Percentiles rank a stretch among this genome's conserved stretches.
Conservation (phyloP, 2,329 filamentous ascomycete genomes). For the Fusarium luffae region DNA sequence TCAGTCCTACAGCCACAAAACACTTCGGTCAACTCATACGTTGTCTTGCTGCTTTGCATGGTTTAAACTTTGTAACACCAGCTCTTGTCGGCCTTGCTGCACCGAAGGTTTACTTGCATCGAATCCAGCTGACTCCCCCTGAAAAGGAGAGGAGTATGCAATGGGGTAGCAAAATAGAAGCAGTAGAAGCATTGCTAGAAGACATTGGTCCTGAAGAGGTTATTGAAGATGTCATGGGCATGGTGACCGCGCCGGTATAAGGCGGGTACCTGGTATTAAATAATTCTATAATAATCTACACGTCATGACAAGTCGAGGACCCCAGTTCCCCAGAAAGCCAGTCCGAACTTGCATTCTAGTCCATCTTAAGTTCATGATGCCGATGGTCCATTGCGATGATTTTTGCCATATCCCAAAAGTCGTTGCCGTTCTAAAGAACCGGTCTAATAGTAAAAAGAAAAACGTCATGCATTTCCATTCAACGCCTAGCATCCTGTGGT, state of each 20-base stretch:
- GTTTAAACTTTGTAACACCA: slow-evolving; percentile 83
- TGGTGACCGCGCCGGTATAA: slow-evolving; percentile 64
- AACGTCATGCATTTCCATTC: slow-evolving; percentile 36
- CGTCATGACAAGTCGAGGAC: slow-evolving; percentile 36
- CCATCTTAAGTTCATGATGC: slow-evolving; percentile 35
- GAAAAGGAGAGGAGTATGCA: slow-evolving; percentile 87
- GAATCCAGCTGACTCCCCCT: slow-evolving; percentile 75
- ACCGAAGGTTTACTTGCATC: slow-evolving; percentile 88
- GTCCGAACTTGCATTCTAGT: slow-evolving; percentile 26
- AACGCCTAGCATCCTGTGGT: slow-evolving; percentile 40
- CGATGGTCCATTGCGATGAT: slow-evolving; percentile 22
- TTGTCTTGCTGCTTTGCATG: slow-evolving; percentile 84
- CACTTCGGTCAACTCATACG: slow-evolving; percentile 77
- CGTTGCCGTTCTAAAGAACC: slow-evolving; percentile 35
- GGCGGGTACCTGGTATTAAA: slow-evolving; percentile 41
- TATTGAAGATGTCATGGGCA: slow-evolving; percentile 70
- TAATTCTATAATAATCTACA: slow-evolving; percentile 46
- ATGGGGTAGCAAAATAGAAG: slow-evolving; percentile 84
- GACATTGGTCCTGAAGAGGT: slow-evolving; percentile 70
- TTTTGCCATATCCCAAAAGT: slow-evolving; percentile 43
- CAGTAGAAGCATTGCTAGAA: slow-evolving; percentile 74
- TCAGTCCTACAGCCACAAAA: slow-evolving; percentile 81
- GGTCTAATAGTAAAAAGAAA: slow-evolving; percentile 38
- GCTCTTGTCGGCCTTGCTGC: slow-evolving; percentile 85
- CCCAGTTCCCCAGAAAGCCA: slow-evolving; percentile 36